phyloP scores from a whole-genome alignment of 345 rosid species.

The Salix brachista region DNA sequence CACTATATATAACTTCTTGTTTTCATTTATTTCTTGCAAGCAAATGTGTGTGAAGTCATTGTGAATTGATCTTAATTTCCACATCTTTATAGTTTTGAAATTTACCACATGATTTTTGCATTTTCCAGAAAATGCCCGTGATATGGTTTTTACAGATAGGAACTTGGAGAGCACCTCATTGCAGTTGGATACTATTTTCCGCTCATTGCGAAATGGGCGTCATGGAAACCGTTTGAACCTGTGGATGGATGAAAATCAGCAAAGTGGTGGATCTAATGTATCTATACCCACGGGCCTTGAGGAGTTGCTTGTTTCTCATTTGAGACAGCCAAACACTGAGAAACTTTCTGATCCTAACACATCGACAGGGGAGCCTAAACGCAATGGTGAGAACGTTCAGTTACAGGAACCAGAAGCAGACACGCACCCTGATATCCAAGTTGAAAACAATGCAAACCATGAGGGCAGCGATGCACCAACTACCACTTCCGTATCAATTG shows the following conservation, averaged over 20 bases:
- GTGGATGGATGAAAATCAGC: conserved; percentile 90
- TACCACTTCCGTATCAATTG: conserved; percentile 36
- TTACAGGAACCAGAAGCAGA: conserved; percentile 45
- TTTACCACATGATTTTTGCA: background rate
- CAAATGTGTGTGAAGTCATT: background rate
- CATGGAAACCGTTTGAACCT: conserved; percentile 80
- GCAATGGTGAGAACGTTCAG: conserved; percentile 37
- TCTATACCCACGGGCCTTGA: conserved; percentile 88
- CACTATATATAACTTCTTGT: background rate
- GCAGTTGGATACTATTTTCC: conserved; percentile 73
- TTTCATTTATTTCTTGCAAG: background rate
- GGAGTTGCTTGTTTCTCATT: conserved; percentile 82
- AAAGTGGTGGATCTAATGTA: conserved; percentile 64
- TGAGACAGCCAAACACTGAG: conserved; percentile 66
- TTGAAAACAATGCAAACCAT: conserved; percentile 44
- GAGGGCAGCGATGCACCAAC: conserved; percentile 39
- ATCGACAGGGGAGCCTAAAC: conserved; percentile 43
- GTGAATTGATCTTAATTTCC: background rate
- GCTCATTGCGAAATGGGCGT: conserved; percentile 82
- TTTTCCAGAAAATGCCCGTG: conserved; percentile 46
- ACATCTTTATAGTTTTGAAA: background rate
- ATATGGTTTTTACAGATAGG: conserved; percentile 49
- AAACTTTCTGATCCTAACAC: conserved; percentile 56
- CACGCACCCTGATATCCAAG: conserved; percentile 40
- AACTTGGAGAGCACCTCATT: conserved; percentile 44